Percentiles rank a stretch among this genome's conserved stretches.
Evolutionary conservation across 768 basidiomycete genomes (phyloP).

Genomic region (Pleurotus pulmonarius): DNA sequence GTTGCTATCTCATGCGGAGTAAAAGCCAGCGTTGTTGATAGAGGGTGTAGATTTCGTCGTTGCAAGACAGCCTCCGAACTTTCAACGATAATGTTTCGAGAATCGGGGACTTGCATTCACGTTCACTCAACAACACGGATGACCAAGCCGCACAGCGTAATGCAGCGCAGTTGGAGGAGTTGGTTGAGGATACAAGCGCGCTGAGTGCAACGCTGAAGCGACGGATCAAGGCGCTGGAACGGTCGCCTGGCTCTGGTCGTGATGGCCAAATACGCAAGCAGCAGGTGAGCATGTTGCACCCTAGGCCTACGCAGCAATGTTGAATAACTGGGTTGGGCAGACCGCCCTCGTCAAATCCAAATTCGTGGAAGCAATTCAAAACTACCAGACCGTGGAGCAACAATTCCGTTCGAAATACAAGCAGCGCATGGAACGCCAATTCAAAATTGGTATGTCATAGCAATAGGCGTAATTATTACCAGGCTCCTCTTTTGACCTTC

Average conservation of each 20-base stretch:
- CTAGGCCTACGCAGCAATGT: background rate
- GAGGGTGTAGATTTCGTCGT: constrained; percentile 58
- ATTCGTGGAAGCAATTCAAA: constrained; percentile 84
- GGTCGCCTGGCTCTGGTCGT: constrained; percentile 59
- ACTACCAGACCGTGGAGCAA: constrained; percentile 79
- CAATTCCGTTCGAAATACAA: constrained; percentile 76
- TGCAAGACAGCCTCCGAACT: constrained; percentile 65
- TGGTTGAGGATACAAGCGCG: constrained; percentile 69
- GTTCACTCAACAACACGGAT: constrained; percentile 74
- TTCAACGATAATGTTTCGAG: constrained; percentile 69
- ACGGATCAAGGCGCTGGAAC: constrained; percentile 68
- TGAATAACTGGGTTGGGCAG: constrained; percentile 24
- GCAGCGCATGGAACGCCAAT: constrained; percentile 81
- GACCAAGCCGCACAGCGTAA: constrained; percentile 61
- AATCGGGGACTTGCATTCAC: constrained; percentile 71
- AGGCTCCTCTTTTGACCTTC: background rate
- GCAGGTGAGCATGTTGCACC: constrained; percentile 43
- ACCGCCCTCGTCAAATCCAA: constrained; percentile 65
- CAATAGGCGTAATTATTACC: background rate
- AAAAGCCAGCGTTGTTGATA: background rate
- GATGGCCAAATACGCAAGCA: constrained; percentile 75
- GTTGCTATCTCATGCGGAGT: constrained; percentile 11
- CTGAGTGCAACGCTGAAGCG: constrained; percentile 67
- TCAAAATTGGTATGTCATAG: constrained; percentile 66
- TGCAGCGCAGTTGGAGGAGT: constrained; percentile 58